phyloP scores from a whole-genome alignment of 2,329 filamentous ascomycete genomes.

The Fusarium keratoplasticum region DNA sequence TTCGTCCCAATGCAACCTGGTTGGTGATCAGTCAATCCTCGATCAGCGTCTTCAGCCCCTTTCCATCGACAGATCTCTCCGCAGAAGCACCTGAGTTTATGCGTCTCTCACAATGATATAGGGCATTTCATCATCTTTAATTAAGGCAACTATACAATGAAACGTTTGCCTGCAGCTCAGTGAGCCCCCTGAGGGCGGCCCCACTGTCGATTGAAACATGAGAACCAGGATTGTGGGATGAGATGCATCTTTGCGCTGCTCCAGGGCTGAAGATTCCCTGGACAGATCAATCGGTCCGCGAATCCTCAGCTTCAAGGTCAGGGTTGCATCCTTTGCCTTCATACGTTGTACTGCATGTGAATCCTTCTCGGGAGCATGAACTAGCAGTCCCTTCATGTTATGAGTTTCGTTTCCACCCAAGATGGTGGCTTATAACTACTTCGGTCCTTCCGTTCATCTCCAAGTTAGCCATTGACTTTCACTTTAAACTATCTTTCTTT shows the following conservation, averaged over 20 bases:
- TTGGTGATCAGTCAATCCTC: neutral
- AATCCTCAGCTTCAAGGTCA: neutral
- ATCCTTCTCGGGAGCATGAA: neutral
- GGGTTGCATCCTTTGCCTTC: neutral
- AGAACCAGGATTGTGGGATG: neutral
- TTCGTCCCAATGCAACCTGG: neutral
- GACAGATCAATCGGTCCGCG: constrained; percentile 1
- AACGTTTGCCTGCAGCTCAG: neutral
- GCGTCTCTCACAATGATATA: neutral
- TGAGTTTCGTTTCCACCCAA: neutral
- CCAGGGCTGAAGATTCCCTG: neutral
- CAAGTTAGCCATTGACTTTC: neutral
- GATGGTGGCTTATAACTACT: neutral
- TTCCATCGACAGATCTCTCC: neutral
- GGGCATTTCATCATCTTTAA: neutral
- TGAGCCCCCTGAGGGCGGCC: neutral
- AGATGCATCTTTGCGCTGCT: neutral
- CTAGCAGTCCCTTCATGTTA: constrained; percentile 3
- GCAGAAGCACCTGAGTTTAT: neutral
- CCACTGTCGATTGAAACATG: constrained; percentile 7
- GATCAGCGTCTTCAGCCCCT: neutral
- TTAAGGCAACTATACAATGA: neutral
- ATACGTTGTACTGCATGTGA: neutral
- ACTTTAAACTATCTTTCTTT: neutral
- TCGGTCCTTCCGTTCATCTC: neutral